Percentiles rank a stretch among this genome's conserved stretches.
Conservation (phyloP, 2,329 filamentous ascomycete species). For the Calonectria crousiana region DNA sequence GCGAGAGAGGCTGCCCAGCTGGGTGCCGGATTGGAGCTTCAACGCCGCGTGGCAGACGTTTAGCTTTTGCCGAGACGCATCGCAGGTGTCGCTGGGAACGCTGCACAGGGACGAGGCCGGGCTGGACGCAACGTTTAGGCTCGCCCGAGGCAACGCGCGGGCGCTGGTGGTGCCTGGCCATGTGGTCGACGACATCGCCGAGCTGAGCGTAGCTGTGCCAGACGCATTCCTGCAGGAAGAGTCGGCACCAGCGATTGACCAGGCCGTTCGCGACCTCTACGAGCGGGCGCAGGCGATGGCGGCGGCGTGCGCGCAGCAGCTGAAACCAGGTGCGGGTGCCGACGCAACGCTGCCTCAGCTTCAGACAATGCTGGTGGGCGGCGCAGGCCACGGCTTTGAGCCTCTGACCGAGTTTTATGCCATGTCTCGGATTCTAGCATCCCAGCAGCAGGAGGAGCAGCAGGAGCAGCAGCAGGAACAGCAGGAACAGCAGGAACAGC, state of each 20-base stretch:
- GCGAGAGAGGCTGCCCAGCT: constrained; percentile 12
- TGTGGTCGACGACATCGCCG: background rate
- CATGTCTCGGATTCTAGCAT: background rate
- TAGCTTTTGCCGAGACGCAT: background rate
- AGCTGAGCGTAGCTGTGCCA: constrained; percentile 10
- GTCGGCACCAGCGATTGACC: background rate
- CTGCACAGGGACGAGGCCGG: background rate
- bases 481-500: no score
- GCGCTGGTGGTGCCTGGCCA: background rate
- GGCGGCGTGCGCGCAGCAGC: background rate
- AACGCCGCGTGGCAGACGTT: constrained; percentile 17
- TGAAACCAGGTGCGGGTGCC: background rate
- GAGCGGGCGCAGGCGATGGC: background rate
- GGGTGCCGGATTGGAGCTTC: constrained; percentile 24
- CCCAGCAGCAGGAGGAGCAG: background rate
- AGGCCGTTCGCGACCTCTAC: constrained; percentile 9
- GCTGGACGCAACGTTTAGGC: background rate
- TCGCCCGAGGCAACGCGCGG: background rate
- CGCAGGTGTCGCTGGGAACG: background rate
- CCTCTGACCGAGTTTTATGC: background rate
- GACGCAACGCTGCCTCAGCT: background rate
- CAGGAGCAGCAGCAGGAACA: background rate
- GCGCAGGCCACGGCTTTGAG: background rate
- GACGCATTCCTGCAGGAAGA: constrained; percentile 12
- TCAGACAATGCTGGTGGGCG: constrained; percentile 9